Conservation (phyloP, 257 asterid genomes). For the Lithospermum erythrorhizon region DNA sequence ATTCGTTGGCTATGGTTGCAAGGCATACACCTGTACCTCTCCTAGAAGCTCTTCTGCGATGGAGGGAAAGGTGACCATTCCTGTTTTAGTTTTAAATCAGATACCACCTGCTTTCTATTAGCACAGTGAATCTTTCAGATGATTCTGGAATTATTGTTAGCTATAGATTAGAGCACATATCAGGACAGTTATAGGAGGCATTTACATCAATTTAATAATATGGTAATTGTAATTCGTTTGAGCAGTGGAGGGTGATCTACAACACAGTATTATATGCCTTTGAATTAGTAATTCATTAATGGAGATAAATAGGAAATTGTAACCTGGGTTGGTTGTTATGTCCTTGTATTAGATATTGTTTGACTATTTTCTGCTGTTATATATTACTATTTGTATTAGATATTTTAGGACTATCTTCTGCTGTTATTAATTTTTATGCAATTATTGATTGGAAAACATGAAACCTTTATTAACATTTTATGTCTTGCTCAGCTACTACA, state of each 20-base stretch:
- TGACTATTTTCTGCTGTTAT: neutral
- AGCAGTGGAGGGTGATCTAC: too few relatives aligned
- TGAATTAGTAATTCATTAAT: neutral
- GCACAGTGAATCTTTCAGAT: neutral
- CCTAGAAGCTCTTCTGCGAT: slow-evolving; percentile 85
- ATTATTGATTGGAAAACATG: neutral
- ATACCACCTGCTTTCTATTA: neutral
- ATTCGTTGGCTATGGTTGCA: slow-evolving; percentile 98
- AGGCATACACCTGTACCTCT: slow-evolving; percentile 97
- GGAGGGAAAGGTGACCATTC: slow-evolving; percentile 79
- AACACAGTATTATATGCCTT: neutral
- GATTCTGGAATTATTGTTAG: neutral
- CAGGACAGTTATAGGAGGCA: too few relatives aligned
- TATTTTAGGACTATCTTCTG: neutral
- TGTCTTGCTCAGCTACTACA: neutral
- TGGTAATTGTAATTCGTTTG: too few relatives aligned
- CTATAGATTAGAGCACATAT: too few relatives aligned
- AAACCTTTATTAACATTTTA: neutral
- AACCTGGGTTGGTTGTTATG: neutral
- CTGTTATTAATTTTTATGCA: neutral
- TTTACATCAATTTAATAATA: too few relatives aligned
- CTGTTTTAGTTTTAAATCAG: slow-evolving; percentile 4
- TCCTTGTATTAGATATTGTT: neutral
- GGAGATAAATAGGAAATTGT: neutral
- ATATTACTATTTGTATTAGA: neutral